phyloP scores from a whole-genome alignment of 75 land plant species.

The Picea glauca region DNA sequence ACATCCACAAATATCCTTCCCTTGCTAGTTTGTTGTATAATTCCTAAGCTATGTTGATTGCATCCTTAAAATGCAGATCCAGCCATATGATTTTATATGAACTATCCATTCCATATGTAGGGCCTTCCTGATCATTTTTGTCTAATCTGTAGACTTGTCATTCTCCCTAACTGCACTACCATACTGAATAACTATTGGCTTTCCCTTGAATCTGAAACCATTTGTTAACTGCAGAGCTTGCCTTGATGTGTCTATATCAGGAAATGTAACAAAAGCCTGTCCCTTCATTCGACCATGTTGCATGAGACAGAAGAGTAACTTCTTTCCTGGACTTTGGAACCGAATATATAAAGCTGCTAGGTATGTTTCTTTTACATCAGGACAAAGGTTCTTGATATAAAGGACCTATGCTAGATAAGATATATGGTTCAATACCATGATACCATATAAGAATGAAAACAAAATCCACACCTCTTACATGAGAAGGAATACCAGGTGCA shows the following conservation, averaged over 20 bases:
- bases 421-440: no score
- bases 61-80: no score
- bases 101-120: not conserved
- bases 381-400: conserved; percentile 31
- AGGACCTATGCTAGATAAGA: not conserved
- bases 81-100: not conserved
- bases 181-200: conserved; percentile 37
- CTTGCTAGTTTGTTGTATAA: no score
- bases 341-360: conserved; percentile 25
- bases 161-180: conserved; percentile 12
- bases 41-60: no score
- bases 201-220: conserved; percentile 29
- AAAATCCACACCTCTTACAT: conserved; percentile 1
- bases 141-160: not conserved
- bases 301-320: conserved; percentile 29
- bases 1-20: not conserved
- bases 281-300: conserved; percentile 47
- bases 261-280: conserved; percentile 44
- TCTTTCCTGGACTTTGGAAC: conserved; percentile 19
- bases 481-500: conserved; percentile 30
- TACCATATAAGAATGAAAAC: conserved; percentile 10
- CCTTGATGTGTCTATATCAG: conserved; percentile 30
- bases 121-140: not conserved
- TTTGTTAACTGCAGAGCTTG: conserved; percentile 26
- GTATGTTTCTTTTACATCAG: conserved; percentile 35